Evolutionary conservation across 306 rosid genomes (phyloP), one percentile per base, ranked within the genome.

Genomic region (Cicer pinnatifidum): DNA sequence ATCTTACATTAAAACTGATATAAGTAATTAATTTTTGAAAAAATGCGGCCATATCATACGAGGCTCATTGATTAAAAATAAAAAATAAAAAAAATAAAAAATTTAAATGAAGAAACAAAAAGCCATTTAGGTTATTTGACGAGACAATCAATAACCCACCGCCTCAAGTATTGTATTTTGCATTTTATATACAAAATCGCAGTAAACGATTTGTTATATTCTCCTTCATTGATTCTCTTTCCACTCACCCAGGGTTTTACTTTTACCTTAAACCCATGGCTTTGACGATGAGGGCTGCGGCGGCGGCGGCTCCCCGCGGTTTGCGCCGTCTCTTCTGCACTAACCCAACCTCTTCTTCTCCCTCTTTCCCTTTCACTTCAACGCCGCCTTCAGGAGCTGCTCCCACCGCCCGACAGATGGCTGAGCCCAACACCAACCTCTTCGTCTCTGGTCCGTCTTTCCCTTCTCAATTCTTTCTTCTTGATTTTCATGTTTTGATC

Each of bases 381-480:
- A 75, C 90, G 9, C 75, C 84, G 66, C 19, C 77, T 11, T 6
- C 86, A 1, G 74, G 75, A 11, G 56, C 85, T 8, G 40, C 84
- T 11, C 59, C n/a, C n/a, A 17, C 81, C 67, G 79, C 80, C 48
- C 86, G 94, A 10, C 86, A 85, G 70, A 56, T 23, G 86, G 87
- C 92, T n/a, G 94, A 90, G 4, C 98, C 98, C 52, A 86, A 75
- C 80, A 80, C 89, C 82, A 92, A 87, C 75, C 98, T 92, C 86
- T 92, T 92, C 81, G 96, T 92, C 82, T 92, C 98, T 10, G 96
- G 98, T 85, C 19, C n/a, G 60, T 54, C 17, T 37, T 19, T 9
- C 20, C 19, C 59, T 57, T 5, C 50, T 20, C 12, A 9, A 28
- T 28, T 28, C 33, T 38, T 56, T 8, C 9, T 20, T 23, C 6